A percentile compares a stretch with the other conserved stretches of the same genome.
Conservation (phyloP, 1,284 basidiomycete species). For the Cutaneotrichosporon dermatis region DNA sequence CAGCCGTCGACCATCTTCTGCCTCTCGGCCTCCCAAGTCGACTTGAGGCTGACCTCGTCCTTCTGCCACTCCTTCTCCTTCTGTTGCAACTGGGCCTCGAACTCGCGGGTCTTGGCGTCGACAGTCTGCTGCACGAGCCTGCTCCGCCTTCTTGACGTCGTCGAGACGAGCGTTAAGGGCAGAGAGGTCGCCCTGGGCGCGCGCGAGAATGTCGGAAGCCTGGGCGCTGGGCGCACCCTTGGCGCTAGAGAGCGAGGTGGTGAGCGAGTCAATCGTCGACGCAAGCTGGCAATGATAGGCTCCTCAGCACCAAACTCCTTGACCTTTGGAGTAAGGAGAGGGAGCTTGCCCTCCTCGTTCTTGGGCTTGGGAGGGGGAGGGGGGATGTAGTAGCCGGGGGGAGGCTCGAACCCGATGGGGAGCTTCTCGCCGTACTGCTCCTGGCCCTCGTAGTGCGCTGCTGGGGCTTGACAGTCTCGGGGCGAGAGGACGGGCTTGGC, state of each 20-base stretch:
- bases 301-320: constrained; percentile 70
- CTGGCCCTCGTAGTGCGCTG: constrained; percentile 45
- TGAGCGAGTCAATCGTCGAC: constrained; percentile 86
- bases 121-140: constrained; percentile 66
- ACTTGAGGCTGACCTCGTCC: constrained; percentile 82
- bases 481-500: constrained; percentile 41
- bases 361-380: constrained; percentile 30
- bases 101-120: constrained; percentile 77
- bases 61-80: constrained; percentile 78
- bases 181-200: constrained; percentile 77
- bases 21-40: constrained; percentile 76
- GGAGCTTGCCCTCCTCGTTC: constrained; percentile 52
- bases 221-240: constrained; percentile 62
- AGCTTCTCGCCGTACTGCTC: constrained; percentile 67
- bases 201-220: constrained; percentile 54
- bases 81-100: constrained; percentile 74
- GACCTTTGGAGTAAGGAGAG: constrained; percentile 76
- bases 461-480: constrained; percentile 43
- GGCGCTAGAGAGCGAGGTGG: constrained; percentile 66
- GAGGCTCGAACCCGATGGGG: constrained; percentile 84
- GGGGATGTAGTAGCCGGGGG: constrained; percentile 67
- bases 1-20: constrained; percentile 70
- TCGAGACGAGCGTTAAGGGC: constrained; percentile 73
- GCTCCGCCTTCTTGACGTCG: constrained; percentile 75
- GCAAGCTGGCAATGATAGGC: constrained; percentile 91